phyloP scores from a whole-genome alignment of 495 filamentous ascomycete species.

The Mycothermus thermophilus region DNA sequence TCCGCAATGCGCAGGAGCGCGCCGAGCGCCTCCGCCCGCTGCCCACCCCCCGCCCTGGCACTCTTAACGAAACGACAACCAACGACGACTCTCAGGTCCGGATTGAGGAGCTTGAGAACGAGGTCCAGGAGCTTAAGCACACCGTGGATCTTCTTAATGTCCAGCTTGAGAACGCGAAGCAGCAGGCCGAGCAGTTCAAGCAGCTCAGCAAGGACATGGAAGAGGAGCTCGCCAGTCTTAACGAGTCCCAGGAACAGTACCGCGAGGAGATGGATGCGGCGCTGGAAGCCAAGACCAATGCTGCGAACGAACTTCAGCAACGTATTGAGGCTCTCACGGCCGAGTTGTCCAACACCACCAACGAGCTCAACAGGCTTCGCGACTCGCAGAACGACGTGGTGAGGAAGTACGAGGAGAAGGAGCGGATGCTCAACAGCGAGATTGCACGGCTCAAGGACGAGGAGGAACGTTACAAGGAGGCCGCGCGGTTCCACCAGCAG shows the following conservation, averaged over 20 bases:
- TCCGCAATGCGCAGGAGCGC: slow-evolving; percentile 77
- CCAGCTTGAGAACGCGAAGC: slow-evolving; percentile 65
- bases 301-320: slow-evolving; percentile 64
- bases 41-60: slow-evolving; percentile 43
- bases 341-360: slow-evolving; percentile 67
- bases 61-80: slow-evolving; percentile 32
- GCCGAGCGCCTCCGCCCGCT: slow-evolving; percentile 62
- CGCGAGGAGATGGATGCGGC: slow-evolving; percentile 66
- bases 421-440: slow-evolving; percentile 54
- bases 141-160: slow-evolving; percentile 60
- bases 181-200: slow-evolving; percentile 74
- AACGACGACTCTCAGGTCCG: slow-evolving; percentile 42
- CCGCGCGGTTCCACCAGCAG: slow-evolving; percentile 70
- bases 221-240: slow-evolving; percentile 66
- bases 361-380: slow-evolving; percentile 62
- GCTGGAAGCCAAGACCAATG: slow-evolving; percentile 57
- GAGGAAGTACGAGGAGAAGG: slow-evolving; percentile 69
- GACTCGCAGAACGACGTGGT: slow-evolving; percentile 60
- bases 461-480: slow-evolving; percentile 59
- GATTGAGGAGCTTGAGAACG: slow-evolving; percentile 74
- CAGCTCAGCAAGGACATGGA: slow-evolving; percentile 80
- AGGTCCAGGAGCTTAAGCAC: slow-evolving; percentile 71
- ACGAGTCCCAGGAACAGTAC: slow-evolving; percentile 73
- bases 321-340: slow-evolving; percentile 65
- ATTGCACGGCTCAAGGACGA: slow-evolving; percentile 76